phyloP scores from a whole-genome alignment of 2,329 filamentous ascomycete genomes.

The Neonectria neomacrospora region DNA sequence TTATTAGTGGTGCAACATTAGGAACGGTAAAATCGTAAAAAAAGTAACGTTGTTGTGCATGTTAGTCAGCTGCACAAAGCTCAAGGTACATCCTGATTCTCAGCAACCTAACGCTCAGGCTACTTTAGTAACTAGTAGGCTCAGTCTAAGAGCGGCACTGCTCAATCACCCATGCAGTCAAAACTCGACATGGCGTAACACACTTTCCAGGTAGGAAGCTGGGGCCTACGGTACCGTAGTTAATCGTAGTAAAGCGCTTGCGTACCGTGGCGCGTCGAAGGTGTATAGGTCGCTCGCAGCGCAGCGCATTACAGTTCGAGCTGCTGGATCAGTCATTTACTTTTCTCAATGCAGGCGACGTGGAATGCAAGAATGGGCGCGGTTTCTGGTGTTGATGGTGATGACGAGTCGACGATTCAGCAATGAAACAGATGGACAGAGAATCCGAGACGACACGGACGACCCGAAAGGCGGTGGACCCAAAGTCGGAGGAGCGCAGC shows the following conservation, averaged over 20 bases:
- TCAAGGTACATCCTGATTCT: too few relatives aligned
- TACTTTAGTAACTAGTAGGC: too few relatives aligned
- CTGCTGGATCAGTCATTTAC: constrained; percentile 18
- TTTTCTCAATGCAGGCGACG: neutral
- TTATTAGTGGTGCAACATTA: too few relatives aligned
- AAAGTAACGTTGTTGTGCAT: too few relatives aligned
- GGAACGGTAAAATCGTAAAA: too few relatives aligned
- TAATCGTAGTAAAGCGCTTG: constrained; percentile 9
- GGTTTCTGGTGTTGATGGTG: constrained; percentile 10
- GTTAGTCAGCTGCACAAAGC: too few relatives aligned
- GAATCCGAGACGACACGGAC: constrained; percentile 20
- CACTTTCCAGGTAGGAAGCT: neutral
- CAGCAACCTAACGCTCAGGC: too few relatives aligned
- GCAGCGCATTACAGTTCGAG: constrained; percentile 24
- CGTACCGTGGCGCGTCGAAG: constrained; percentile 11
- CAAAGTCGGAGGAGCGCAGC: neutral
- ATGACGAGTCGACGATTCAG: constrained; percentile 20
- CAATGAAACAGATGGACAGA: constrained; percentile 19
- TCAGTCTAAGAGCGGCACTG: too few relatives aligned
- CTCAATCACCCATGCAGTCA: too few relatives aligned
- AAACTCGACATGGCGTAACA: too few relatives aligned
- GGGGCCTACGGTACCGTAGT: neutral
- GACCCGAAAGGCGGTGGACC: constrained; percentile 1
- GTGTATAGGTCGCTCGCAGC: constrained; percentile 14
- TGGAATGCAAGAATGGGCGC: neutral